Evolutionary conservation across 352 stramenopile species (phyloP), one percentile per base, ranked within the genome.

Genomic region (Phytophthora boehmeriae): DNA sequence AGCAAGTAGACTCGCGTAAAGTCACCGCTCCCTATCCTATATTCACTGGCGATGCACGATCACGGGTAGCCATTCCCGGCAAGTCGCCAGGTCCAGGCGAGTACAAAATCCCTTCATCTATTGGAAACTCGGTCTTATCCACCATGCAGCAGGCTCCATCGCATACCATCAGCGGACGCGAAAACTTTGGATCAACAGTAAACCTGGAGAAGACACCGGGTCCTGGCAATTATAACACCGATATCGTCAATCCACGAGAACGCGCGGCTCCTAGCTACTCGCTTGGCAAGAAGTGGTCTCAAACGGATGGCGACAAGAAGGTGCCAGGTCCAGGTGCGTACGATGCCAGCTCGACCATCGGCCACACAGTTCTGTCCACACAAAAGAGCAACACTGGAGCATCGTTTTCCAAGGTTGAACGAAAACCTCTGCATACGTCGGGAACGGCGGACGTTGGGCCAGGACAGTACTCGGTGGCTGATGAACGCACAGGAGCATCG

Each of bases 1-100:
- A 86, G 28, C 83, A 92, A 54, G 78, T 89, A 6, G 81, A 92
- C 59, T 92, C 83, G 6, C 79, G 79, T 54, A 91, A 92, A 55
- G 72, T 78, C 9, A 90, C 83, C 17, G 81, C 83, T 8, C 83
- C 83, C 0, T 65, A 68, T 16, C 82, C 82, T 0, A 78, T 88
- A 22, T 92, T 92, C 57, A 81, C 81, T 19, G 90, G 66, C 5
- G 86, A 73, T 57, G 83, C 75, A 17, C 79, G 83, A 2, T 73
- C 79, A 10, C 77, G 74, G n/a, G 81, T 67, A 27, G 78, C 63
- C 9, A 81, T 51, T 34, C 76, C 78, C 3, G 59, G 57, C 59
- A 88, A 91, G 62, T 86, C 78, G 1, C 83, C 83, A 3, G 83
- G 83, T 5, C 83, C 83, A 0, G 83, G 83, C 1, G 64, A 69